These are phyloP conservation scores for Kuraishia capsulata DNA, from an alignment of 805 yeast species.

Conservation along the genomic window DNA sequence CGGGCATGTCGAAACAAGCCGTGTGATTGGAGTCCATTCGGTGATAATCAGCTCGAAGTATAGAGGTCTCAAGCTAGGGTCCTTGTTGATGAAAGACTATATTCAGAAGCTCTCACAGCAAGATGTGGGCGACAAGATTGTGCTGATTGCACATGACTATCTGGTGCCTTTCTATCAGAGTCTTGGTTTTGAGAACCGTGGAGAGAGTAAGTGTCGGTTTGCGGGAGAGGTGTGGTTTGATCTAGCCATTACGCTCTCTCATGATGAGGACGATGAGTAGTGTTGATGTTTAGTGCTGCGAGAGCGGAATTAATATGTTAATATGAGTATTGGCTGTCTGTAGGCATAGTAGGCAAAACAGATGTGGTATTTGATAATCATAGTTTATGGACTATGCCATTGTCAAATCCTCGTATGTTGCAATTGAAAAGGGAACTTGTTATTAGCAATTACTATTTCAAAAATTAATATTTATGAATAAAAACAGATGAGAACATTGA, in stretches of 20 bases:
- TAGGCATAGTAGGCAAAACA: not conserved
- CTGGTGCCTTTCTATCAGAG: slow-evolving; percentile 72
- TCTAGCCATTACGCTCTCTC: slow-evolving; percentile 30
- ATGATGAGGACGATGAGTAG: slow-evolving; percentile 33
- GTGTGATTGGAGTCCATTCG: slow-evolving; percentile 73
- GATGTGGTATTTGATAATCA: not conserved
- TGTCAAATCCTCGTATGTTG: not conserved
- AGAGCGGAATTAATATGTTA: slow-evolving; percentile 5
- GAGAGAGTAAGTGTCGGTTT: slow-evolving; percentile 48
- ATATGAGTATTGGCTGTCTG: not conserved
- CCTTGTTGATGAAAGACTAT: slow-evolving; percentile 78
- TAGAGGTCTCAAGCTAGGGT: slow-evolving; percentile 77
- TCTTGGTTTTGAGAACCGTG: slow-evolving; percentile 69
- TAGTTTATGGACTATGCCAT: no score
- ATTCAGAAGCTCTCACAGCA: slow-evolving; percentile 84
- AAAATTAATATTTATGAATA: no score
- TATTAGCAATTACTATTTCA: no score
- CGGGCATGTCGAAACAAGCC: slow-evolving; percentile 74
- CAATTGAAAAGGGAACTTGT: no score
- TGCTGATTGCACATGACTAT: slow-evolving; percentile 61
- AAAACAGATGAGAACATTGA: no score
- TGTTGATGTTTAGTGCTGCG: not conserved
- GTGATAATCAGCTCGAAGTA: slow-evolving; percentile 68
- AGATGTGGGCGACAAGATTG: slow-evolving; percentile 71
- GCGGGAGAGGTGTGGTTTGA: slow-evolving; percentile 60